Conservation (phyloP, 148 eudicot genomes). For the Vaccinium darrowii region DNA sequence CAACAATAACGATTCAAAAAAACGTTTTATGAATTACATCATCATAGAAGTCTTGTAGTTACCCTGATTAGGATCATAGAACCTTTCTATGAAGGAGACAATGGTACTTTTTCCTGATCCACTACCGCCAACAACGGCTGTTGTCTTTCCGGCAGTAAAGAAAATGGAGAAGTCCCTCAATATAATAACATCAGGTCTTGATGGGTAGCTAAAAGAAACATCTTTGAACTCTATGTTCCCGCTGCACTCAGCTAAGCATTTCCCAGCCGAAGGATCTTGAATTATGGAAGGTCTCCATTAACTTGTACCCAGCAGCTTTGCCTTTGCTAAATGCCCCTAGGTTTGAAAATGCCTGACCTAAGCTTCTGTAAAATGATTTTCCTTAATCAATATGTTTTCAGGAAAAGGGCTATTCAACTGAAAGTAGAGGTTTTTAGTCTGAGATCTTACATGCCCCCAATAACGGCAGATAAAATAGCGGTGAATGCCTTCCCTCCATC, state of each 20-base stretch:
- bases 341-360: constrained; percentile 96
- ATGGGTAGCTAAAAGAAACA: constrained; percentile 89
- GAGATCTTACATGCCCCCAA: constrained; percentile 95
- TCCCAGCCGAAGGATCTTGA: constrained; percentile 62
- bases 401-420: background rate
- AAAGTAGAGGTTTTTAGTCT: background rate
- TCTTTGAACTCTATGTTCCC: constrained; percentile 92
- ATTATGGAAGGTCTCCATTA: constrained; percentile 89
- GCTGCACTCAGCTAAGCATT: constrained; percentile 65
- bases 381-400: background rate
- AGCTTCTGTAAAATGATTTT: constrained; percentile 62
- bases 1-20: background rate
- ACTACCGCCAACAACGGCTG: constrained; percentile 97
- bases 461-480: constrained; percentile 93
- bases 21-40: background rate
- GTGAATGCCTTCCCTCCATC: constrained; percentile 99
- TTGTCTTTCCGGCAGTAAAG: constrained; percentile 97
- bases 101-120: constrained; percentile 99
- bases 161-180: constrained; percentile 82
- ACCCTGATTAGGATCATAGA: constrained; percentile 96
- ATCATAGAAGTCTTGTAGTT: constrained; percentile 8
- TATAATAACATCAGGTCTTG: constrained; percentile 91
- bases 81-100: constrained; percentile 94
- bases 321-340: constrained; percentile 99
- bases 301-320: constrained; percentile 92